A percentile compares a stretch with the other conserved stretches of the same genome.
Evolutionary conservation across 139 green algal species (phyloP).

Genomic region (Penium margaritaceum): DNA sequence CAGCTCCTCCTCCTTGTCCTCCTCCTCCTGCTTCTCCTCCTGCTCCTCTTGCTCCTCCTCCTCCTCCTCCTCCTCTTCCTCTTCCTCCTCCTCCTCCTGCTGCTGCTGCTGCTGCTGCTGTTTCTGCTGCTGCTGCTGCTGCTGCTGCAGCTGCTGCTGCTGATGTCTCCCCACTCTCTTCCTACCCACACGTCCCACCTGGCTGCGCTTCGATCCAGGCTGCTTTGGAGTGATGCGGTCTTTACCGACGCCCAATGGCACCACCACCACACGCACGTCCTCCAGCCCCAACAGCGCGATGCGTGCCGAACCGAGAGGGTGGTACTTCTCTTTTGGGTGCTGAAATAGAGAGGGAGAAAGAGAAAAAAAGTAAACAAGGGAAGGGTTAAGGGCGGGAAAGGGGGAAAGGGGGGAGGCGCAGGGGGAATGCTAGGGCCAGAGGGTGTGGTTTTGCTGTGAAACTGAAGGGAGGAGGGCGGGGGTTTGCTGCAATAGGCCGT

Average conservation of each 20-base stretch:
- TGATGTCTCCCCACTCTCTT: neutral
- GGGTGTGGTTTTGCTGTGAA: neutral
- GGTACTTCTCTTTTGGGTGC: constrained; percentile 27
- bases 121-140: neutral
- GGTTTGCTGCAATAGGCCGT: neutral
- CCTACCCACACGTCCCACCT: neutral
- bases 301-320: constrained; percentile 26
- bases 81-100: neutral
- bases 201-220: constrained; percentile 8
- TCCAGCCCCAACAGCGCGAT: constrained; percentile 26
- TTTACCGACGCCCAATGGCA: neutral
- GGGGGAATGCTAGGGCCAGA: neutral
- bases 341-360: neutral
- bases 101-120: neutral
- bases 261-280: constrained; percentile 20
- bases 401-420: neutral
- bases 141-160: neutral
- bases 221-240: neutral
- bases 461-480: neutral
- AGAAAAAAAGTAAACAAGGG: neutral
- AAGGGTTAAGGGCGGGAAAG: neutral
- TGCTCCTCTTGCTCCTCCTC: neutral
- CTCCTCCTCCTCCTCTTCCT: neutral
- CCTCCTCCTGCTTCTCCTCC: neutral
- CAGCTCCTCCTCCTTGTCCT: neutral